Conservation (phyloP, 768 basidiomycete species). For the Rhizopogon rudus region DNA sequence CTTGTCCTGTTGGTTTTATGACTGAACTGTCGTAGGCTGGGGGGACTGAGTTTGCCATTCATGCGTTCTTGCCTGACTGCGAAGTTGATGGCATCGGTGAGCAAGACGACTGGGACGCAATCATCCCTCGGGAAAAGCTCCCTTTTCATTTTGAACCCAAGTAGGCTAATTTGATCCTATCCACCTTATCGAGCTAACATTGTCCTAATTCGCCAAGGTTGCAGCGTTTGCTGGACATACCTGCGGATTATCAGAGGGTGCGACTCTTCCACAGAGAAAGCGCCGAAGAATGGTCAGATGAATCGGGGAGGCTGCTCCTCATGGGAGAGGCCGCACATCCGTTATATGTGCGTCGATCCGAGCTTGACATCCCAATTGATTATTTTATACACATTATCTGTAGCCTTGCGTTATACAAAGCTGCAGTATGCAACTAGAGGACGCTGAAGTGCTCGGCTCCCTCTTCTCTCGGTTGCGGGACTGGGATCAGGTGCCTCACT, state of each 20-base stretch:
- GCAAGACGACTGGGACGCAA: slow-evolving; percentile 29
- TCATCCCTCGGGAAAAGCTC: slow-evolving; percentile 30
- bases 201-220: slow-evolving; percentile 28
- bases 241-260: slow-evolving; percentile 34
- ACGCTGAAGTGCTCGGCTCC: slow-evolving; percentile 28
- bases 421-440: slow-evolving; percentile 30
- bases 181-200: not conserved
- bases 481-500: slow-evolving; percentile 42
- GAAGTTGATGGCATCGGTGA: slow-evolving; percentile 29
- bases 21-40: slow-evolving; percentile 17
- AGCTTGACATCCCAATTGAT: not conserved
- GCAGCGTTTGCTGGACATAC: slow-evolving; percentile 29
- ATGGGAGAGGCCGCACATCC: slow-evolving; percentile 63
- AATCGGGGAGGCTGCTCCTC: slow-evolving; percentile 44
- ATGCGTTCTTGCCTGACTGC: slow-evolving; percentile 35
- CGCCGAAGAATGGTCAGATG: slow-evolving; percentile 50
- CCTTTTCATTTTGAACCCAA: slow-evolving; percentile 33
- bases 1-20: not conserved
- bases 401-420: slow-evolving; percentile 46
- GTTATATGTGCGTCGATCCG: slow-evolving; percentile 34
- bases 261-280: slow-evolving; percentile 31
- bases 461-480: slow-evolving; percentile 40
- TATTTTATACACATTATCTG: not conserved
- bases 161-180: slow-evolving; percentile 19
- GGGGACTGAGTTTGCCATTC: slow-evolving; percentile 35